Base-by-base conservation (phyloP, 73 alveolate species). In the Paramecium sonneborni region DNA sequence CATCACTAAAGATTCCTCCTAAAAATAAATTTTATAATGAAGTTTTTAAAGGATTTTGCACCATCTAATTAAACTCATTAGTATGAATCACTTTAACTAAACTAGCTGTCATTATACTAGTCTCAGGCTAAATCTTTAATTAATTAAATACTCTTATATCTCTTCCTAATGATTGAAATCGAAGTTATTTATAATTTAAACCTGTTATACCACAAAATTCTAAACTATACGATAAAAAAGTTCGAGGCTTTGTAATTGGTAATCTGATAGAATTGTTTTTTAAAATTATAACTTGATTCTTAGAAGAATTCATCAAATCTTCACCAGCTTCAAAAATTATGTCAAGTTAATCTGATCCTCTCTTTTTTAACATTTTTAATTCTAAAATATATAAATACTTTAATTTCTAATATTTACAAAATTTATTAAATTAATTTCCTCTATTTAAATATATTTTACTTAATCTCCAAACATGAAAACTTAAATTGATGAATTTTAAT, bases 181-280 rank as follows among this genome's bases (percentile, higher is more conserved):
- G 48, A 20, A 90, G 68, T 18, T 57, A 28, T 34, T 69, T 38
- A 26, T 37, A 76, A 26, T 86, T 46, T 79, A 76, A 72, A 34
- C 94, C 94, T 30, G 88, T 76, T 20, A 90, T 90, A 52, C 94
- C 94, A 84, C 94, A 90, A 72, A 90, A 90, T 39, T 90, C 94
- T 35, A 58, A 90, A 76, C 86, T 43, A 76, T 90, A 90, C 24
- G 92, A 76, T 37, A 76, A 85, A 26, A 88, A 86, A 0, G 76
- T 70, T n/a, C 94, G 93, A 20, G 94, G 86, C 9, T 92, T 37
- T 18, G 93, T 46, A 4, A 90, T 56, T 11, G 92, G 85, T 52
- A 90, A 46, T 76, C 94, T 79, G 76, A 76, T 90, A n/a, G 76
- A 55, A 14, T 86, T 88, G 34, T 88, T 88, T 90, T 70, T 76